These are phyloP conservation scores for Penicillium sclerotiorum DNA, from an alignment of 2,329 filamentous ascomycete species.

Conservation along the genomic window DNA sequence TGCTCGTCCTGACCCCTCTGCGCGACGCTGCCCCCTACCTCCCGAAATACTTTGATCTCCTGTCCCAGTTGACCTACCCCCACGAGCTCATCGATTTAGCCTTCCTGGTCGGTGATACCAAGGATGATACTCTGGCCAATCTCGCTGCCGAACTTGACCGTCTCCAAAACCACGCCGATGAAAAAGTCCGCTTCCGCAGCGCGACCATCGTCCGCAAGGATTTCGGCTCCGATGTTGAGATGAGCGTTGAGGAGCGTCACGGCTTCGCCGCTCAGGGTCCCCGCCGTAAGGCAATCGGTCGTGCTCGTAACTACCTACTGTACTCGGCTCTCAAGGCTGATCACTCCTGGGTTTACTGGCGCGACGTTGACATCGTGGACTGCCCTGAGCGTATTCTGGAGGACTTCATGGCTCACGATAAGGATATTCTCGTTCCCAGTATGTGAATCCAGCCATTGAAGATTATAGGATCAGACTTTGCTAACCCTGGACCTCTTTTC, in stretches of 20 bases:
- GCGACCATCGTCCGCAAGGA: conserved; percentile 88
- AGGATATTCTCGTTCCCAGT: conserved; percentile 94
- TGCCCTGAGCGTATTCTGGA: conserved; percentile 85
- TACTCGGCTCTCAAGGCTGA: conserved; percentile 83
- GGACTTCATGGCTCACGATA: conserved; percentile 92
- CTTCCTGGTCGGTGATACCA: conserved; percentile 90
- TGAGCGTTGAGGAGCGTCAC: conserved; percentile 81
- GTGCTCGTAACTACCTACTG: conserved; percentile 88
- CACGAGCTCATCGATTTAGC: conserved; percentile 93
- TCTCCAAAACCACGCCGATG: conserved; percentile 74
- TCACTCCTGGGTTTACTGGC: conserved; percentile 98
- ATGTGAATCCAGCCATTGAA: conserved; percentile 45
- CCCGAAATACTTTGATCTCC: conserved; percentile 88
- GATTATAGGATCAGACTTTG: background rate
- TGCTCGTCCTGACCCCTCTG: conserved; percentile 89
- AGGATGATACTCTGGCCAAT: conserved; percentile 87
- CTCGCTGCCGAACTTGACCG: conserved; percentile 83
- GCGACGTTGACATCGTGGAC: conserved; percentile 94
- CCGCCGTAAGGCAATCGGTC: conserved; percentile 85
- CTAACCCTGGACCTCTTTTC: conserved; percentile 22
- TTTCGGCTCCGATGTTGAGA: conserved; percentile 74
- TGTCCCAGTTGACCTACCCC: conserved; percentile 87
- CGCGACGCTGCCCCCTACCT: conserved; percentile 84
- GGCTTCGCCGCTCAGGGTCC: conserved; percentile 85
- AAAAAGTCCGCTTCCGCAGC: conserved; percentile 82